Conservation (phyloP, 192 early-diverging fungal genomes). For the Coemansia asiatica region DNA sequence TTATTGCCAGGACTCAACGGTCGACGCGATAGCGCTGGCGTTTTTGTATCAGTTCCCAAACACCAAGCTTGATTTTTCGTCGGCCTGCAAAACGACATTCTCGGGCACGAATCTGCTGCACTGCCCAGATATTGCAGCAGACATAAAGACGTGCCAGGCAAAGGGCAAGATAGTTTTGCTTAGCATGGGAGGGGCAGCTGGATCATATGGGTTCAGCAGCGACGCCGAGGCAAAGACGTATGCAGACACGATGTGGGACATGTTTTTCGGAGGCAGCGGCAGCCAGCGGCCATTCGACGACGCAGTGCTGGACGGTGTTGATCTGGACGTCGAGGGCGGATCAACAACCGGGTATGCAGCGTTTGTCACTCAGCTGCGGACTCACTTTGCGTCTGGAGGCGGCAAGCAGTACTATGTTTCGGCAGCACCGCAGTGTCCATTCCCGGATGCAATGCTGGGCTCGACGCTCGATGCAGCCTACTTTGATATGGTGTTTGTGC, state of each 20-base stretch:
- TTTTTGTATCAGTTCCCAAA: slow-evolving; percentile 62
- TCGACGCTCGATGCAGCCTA: slow-evolving; percentile 60
- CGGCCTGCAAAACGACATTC: slow-evolving; percentile 57
- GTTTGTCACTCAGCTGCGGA: slow-evolving; percentile 51
- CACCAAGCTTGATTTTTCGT: slow-evolving; percentile 62
- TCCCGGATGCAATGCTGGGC: slow-evolving; percentile 59
- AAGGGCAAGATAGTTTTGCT: slow-evolving; percentile 63
- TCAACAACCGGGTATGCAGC: slow-evolving; percentile 56
- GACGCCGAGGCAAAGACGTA: slow-evolving; percentile 51
- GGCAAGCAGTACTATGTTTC: slow-evolving; percentile 60
- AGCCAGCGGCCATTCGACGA: slow-evolving; percentile 60
- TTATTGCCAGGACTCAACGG: slow-evolving; percentile 63
- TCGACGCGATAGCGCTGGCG: slow-evolving; percentile 60
- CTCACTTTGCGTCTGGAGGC: slow-evolving; percentile 45
- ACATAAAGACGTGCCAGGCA: slow-evolving; percentile 68
- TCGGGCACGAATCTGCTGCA: slow-evolving; percentile 56
- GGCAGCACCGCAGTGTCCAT: slow-evolving; percentile 64
- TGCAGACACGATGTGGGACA: slow-evolving; percentile 62
- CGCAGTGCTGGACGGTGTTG: slow-evolving; percentile 62
- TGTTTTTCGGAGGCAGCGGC: slow-evolving; percentile 63
- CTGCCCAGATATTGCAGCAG: slow-evolving; percentile 58
- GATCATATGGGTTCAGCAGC: slow-evolving; percentile 58
- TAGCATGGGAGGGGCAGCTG: slow-evolving; percentile 67
- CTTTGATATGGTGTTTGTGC: slow-evolving; percentile 67
- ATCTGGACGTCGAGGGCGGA: slow-evolving; percentile 62